These are phyloP conservation scores for Pythium oligandrum DNA, from an alignment of 352 stramenopile genomes.

Conservation along the genomic window DNA sequence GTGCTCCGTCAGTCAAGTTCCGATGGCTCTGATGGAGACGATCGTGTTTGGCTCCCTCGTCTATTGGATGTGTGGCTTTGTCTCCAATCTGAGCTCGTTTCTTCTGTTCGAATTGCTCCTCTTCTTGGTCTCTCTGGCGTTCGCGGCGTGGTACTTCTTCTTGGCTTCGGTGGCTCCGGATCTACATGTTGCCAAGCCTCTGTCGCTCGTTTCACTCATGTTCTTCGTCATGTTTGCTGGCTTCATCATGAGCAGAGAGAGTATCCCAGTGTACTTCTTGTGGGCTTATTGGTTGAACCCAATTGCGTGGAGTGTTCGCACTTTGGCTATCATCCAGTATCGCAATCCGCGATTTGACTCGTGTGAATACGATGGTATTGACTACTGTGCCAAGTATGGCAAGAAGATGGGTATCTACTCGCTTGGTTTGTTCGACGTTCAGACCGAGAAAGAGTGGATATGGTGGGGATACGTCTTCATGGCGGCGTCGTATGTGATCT, in stretches of 20 bases:
- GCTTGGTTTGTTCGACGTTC: constrained; percentile 1
- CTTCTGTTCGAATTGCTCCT: constrained; percentile 44
- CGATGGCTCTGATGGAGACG: constrained; percentile 34
- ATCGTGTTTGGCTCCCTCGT: constrained; percentile 56
- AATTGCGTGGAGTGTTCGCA: constrained; percentile 16
- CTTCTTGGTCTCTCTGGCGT: constrained; percentile 24
- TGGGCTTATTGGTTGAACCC: constrained; percentile 38
- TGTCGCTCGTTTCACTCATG: constrained; percentile 14
- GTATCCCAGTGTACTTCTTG: constrained; percentile 19
- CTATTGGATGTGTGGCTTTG: constrained; percentile 64
- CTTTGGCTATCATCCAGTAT: constrained; percentile 15
- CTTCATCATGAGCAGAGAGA: constrained; percentile 18
- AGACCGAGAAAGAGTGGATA: constrained; percentile 7
- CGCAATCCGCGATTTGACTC: constrained; percentile 1
- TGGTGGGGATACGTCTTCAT: constrained; percentile 3
- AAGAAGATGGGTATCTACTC: constrained; percentile 7
- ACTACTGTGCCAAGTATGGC: constrained; percentile 14
- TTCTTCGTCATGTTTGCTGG: constrained; percentile 25
- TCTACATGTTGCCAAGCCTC: constrained; percentile 12
- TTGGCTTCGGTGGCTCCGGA: constrained; percentile 9
- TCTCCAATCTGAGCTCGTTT: constrained; percentile 23
- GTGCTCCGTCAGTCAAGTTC: constrained; percentile 10
- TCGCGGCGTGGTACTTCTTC: constrained; percentile 18
- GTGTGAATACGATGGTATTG: constrained; percentile 13
- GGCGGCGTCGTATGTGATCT: constrained; percentile 2